A percentile compares a stretch with the other conserved stretches of the same genome.
These are phyloP conservation scores for Saraca asoca DNA, from an alignment of 331 rosid species.

Conservation along the genomic window DNA sequence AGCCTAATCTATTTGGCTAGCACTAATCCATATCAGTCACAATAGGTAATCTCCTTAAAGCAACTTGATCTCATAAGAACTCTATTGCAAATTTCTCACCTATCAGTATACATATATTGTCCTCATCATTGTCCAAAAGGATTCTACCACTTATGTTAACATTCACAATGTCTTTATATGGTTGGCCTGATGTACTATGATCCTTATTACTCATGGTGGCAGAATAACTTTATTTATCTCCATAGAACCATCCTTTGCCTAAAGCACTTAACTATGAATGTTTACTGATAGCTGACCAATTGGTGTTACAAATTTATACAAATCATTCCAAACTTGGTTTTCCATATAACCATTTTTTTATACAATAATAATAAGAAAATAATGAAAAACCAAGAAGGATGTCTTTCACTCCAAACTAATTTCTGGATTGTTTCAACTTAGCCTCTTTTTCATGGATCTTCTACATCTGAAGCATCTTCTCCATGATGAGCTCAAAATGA, in stretches of 20 bases:
- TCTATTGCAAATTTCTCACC: constrained; percentile 93
- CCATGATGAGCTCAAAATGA: too few species aligned
- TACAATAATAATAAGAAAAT: too few species aligned
- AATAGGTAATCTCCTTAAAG: constrained; percentile 55
- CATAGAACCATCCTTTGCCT: constrained; percentile 28
- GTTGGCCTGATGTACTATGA: constrained; percentile 45
- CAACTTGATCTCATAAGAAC: constrained; percentile 70
- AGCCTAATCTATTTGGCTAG: constrained; percentile 48
- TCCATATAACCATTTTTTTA: too few species aligned
- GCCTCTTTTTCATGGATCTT: too few species aligned
- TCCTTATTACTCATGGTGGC: constrained; percentile 70
- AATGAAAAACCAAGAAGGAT: too few species aligned
- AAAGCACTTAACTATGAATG: too few species aligned
- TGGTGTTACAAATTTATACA: constrained; percentile 9
- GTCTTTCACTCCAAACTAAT: too few species aligned
- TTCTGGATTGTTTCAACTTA: too few species aligned
- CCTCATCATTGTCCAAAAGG: constrained; percentile 36
- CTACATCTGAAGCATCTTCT: too few species aligned
- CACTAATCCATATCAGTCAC: constrained; percentile 45
- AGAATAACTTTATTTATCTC: constrained; percentile 33
- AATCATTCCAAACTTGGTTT: constrained; percentile 24
- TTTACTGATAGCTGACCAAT: constrained; percentile 3
- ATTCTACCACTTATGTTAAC: constrained; percentile 35
- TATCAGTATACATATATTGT: constrained; percentile 64
- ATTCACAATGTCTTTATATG: constrained; percentile 32